phyloP scores from a whole-genome alignment of 2,329 filamentous ascomycete genomes.

The Talaromyces sp. region DNA sequence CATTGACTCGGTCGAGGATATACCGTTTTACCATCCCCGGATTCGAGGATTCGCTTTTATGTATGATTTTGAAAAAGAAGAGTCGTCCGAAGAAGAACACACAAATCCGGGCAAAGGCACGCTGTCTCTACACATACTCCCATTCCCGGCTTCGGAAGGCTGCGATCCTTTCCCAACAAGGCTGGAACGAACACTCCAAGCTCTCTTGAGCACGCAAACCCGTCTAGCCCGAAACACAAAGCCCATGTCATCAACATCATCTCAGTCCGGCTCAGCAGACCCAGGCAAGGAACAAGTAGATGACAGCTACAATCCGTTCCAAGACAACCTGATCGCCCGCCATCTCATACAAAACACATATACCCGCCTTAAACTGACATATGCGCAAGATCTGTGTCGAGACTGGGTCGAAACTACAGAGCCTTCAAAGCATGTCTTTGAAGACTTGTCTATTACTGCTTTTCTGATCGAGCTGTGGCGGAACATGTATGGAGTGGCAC shows the following conservation, averaged over 20 bases:
- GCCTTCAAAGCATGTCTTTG: constrained; percentile 88
- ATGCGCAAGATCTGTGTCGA: constrained; percentile 67
- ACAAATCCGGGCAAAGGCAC: constrained; percentile 23
- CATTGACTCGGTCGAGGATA: constrained; percentile 52
- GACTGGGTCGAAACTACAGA: constrained; percentile 84
- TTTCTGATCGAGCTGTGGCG: constrained; percentile 91
- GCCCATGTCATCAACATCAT: constrained; percentile 2
- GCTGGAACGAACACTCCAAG: constrained; percentile 35
- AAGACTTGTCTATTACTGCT: constrained; percentile 84
- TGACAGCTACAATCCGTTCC: constrained; percentile 72
- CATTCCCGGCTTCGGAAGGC: constrained; percentile 36
- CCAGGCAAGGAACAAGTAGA: constrained; percentile 29
- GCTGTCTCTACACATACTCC: constrained; percentile 49
- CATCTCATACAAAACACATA: constrained; percentile 78
- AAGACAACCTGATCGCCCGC: constrained; percentile 76
- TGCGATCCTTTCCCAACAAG: constrained; percentile 32
- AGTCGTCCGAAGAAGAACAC: constrained; percentile 1
- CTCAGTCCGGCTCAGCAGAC: neutral
- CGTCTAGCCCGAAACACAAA: constrained; percentile 27
- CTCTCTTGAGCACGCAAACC: constrained; percentile 33
- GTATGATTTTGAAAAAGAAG: constrained; percentile 47
- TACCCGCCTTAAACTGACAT: constrained; percentile 69
- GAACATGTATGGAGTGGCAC: constrained; percentile 63
- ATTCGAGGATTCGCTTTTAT: constrained; percentile 71
- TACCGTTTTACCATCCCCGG: constrained; percentile 85